These are phyloP conservation scores for Retiboletus flavoniger DNA, from an alignment of 1,284 basidiomycete species.

Conservation along the genomic window DNA sequence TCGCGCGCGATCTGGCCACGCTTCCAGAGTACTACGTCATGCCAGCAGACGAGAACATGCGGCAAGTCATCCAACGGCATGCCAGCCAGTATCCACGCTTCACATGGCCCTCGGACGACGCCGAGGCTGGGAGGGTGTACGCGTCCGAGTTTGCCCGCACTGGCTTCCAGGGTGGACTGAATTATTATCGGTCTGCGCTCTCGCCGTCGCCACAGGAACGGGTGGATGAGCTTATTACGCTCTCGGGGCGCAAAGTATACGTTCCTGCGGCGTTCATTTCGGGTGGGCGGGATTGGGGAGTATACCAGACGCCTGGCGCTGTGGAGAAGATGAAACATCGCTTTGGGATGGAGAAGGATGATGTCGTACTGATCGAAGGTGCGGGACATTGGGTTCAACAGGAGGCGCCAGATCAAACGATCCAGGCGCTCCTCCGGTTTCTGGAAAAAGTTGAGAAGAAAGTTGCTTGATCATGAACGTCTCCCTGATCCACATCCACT, in stretches of 20 bases:
- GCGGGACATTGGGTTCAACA: slow-evolving; percentile 68
- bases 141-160: slow-evolving; percentile 48
- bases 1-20: slow-evolving; percentile 37
- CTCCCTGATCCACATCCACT: background rate
- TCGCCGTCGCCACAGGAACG: slow-evolving; percentile 22
- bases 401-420: slow-evolving; percentile 40
- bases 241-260: slow-evolving; percentile 38
- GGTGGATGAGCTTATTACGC: slow-evolving; percentile 15
- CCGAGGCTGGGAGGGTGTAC: slow-evolving; percentile 44
- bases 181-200: slow-evolving; percentile 49
- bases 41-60: slow-evolving; percentile 53
- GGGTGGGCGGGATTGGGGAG: slow-evolving; percentile 58
- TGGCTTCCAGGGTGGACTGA: slow-evolving; percentile 63
- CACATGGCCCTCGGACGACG: slow-evolving; percentile 52
- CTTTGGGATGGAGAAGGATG: slow-evolving; percentile 37
- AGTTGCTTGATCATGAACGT: background rate
- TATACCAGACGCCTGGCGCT: slow-evolving; percentile 53
- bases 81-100: slow-evolving; percentile 22
- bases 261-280: slow-evolving; percentile 56
- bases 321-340: slow-evolving; percentile 43
- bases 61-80: slow-evolving; percentile 41
- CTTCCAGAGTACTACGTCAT: slow-evolving; percentile 67
- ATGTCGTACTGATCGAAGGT: slow-evolving; percentile 52
- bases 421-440: slow-evolving; percentile 25
- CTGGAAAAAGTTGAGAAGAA: slow-evolving; percentile 12